phyloP scores from a whole-genome alignment of 805 yeast species.

The Ogataea trehalophila region DNA sequence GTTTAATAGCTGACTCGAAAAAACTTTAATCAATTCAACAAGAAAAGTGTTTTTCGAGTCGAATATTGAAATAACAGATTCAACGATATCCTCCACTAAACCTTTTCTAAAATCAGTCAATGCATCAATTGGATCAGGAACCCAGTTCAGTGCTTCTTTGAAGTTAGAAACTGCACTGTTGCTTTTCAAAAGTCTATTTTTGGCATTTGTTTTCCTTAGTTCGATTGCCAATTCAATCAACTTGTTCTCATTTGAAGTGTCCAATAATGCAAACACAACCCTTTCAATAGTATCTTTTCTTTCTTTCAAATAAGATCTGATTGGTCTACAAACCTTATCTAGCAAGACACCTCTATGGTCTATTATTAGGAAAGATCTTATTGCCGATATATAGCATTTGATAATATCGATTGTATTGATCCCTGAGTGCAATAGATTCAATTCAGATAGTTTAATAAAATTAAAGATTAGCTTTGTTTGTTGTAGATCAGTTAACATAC shows the following conservation, averaged over 20 bases:
- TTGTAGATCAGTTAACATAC: constrained; percentile 44
- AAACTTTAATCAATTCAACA: constrained; percentile 55
- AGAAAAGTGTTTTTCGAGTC: constrained; percentile 65
- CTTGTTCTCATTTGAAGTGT: constrained; percentile 35
- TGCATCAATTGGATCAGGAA: constrained; percentile 86
- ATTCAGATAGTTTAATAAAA: constrained; percentile 43
- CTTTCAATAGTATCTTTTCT: constrained; percentile 68
- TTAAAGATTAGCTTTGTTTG: constrained; percentile 46
- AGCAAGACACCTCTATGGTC: constrained; percentile 85
- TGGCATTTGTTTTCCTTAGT: constrained; percentile 33
- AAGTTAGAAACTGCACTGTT: constrained; percentile 30
- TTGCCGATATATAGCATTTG: constrained; percentile 62
- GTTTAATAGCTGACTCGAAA: constrained; percentile 52
- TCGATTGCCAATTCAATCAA: constrained; percentile 53
- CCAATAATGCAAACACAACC: constrained; percentile 68
- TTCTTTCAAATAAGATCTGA: constrained; percentile 63
- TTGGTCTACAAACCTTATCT: constrained; percentile 73
- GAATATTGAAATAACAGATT: constrained; percentile 64
- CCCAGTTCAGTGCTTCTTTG: constrained; percentile 54
- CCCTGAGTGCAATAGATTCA: constrained; percentile 68
- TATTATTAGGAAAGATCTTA: constrained; percentile 64
- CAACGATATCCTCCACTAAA: constrained; percentile 61
- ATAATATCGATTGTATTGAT: constrained; percentile 72
- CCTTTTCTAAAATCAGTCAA: constrained; percentile 73
- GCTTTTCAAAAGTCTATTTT: constrained; percentile 13